Evolutionary conservation across 2,329 filamentous ascomycete genomes (phyloP), one percentile per base, ranked within the genome.

Genomic region (Aspergillus bombycis): DNA sequence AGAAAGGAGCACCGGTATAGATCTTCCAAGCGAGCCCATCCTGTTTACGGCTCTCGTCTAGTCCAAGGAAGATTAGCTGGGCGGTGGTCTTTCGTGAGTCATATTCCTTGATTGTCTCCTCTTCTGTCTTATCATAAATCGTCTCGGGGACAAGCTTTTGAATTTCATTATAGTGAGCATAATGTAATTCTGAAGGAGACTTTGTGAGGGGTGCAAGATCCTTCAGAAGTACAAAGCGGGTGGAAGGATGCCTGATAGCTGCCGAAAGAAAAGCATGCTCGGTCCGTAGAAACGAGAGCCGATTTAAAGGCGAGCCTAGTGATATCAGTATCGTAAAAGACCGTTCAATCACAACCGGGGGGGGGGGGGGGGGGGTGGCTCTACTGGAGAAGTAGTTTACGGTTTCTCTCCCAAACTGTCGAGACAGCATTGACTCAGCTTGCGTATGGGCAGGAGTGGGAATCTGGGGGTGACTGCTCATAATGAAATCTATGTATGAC

Each of bases 1-100:
- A 99, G 79, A 89, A 96, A 1, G 95, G 94, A 56, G 85, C 84
- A 3, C 94, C 95, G 38, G 83, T 86, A 75, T 96, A 96, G 58
- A 83, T 83, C 55, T 88, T 87, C 72, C 75, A 79, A 4, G 73
- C 63, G 58, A 82, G 65, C 21, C 70, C 74, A 53, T 70, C 72
- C 41, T 83, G 77, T 56, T 81, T 81, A 30, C 77, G 77, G 55
- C 77, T 79, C 75, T 96, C 93, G 69, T 96, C 88, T 55, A 97
- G 79, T 0, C 94, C 94, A 32, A 98, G 81, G 75, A 98, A 97
- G 58, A 98, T 83, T 58, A 97, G 82, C 66, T 92, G 85, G 3
- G 93, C 90, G 23, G 83, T 78, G 19, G 87, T 87, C 60, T 86
- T 81, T 5, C 83, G 81, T 34, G 92, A 96, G 79, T 97, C 89